Conservation (phyloP, 176 grass and related monocot genomes). For the Oropetium thomaeum region DNA sequence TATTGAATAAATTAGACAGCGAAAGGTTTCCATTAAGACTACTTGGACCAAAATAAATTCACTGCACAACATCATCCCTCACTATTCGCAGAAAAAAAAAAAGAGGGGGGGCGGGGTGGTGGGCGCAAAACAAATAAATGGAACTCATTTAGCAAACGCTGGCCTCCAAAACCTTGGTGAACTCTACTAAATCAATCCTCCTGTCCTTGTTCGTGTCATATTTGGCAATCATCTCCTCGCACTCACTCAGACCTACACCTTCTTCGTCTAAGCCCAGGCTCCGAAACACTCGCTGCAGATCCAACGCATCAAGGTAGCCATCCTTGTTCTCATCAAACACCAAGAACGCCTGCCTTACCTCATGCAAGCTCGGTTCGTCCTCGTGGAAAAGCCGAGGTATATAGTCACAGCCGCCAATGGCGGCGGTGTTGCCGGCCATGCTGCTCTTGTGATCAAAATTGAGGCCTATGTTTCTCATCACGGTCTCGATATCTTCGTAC, state of each 20-base stretch:
- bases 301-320: conserved; percentile 62
- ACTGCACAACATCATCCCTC: too few species aligned
- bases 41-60: too few species aligned
- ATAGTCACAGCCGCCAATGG: not conserved
- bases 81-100: too few species aligned
- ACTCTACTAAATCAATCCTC: conserved; percentile 67
- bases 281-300: conserved; percentile 45
- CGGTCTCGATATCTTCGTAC: conserved; percentile 33
- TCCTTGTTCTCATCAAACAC: conserved; percentile 69
- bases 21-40: too few species aligned
- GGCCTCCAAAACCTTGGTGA: conserved; percentile 67
- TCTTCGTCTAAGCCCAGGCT: conserved; percentile 53
- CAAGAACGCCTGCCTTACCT: conserved; percentile 60
- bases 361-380: conserved; percentile 71
- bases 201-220: conserved; percentile 61
- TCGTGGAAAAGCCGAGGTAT: conserved; percentile 46
- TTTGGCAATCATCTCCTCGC: conserved; percentile 58
- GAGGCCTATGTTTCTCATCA: conserved; percentile 45
- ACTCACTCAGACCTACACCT: conserved; percentile 43
- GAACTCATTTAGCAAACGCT: conserved; percentile 43
- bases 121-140: not conserved
- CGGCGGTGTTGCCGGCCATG: not conserved
- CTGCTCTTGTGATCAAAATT: not conserved
- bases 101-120: too few species aligned
- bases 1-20: too few species aligned